These are phyloP conservation scores for Thalassiosira exigua DNA, from an alignment of 352 stramenopile genomes.

Conservation along the genomic window DNA sequence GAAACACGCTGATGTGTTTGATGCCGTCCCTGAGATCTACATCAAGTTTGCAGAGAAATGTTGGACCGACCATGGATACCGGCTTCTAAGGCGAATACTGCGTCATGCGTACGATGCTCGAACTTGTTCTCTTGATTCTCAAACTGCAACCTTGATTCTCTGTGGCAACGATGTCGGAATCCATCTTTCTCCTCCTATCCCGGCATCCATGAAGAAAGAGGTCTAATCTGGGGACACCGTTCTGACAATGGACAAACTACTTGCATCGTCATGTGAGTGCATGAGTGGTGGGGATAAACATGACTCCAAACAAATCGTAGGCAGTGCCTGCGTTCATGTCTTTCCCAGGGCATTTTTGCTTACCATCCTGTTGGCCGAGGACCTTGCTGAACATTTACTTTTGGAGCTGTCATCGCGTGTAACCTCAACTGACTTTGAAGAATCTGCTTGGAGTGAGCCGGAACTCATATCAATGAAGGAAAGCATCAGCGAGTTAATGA, in stretches of 20 bases:
- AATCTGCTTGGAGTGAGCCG: conserved; percentile 11
- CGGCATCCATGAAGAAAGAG: conserved; percentile 45
- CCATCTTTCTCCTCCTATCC: conserved; percentile 3
- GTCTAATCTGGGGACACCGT: conserved; percentile 16
- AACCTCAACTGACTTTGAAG: conserved; percentile 8
- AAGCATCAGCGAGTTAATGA: no score
- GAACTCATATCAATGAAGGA: conserved; percentile 16
- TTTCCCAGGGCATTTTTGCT: conserved; percentile 3
- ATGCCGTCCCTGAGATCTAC: conserved; percentile 25
- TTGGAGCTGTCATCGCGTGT: conserved; percentile 29
- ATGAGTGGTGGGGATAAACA: conserved; percentile 17
- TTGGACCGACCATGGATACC: conserved; percentile 13
- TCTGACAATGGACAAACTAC: conserved; percentile 24
- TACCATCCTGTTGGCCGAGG: conserved; percentile 23
- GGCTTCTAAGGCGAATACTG: conserved; percentile 22
- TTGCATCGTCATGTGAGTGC: conserved; percentile 21
- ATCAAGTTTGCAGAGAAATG: conserved; percentile 31
- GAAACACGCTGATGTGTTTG: conserved; percentile 25
- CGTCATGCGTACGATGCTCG: conserved; percentile 28
- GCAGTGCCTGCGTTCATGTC: conserved; percentile 20
- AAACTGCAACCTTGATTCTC: conserved; percentile 28
- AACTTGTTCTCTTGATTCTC: conserved; percentile 30
- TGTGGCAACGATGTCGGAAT: conserved; percentile 24
- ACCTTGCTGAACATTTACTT: conserved; percentile 36
- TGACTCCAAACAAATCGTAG: conserved; percentile 8